A percentile compares a stretch with the other conserved stretches of the same genome.
phyloP scores from a whole-genome alignment of 2,329 filamentous ascomycete genomes.

The Aspergillus sp. region DNA sequence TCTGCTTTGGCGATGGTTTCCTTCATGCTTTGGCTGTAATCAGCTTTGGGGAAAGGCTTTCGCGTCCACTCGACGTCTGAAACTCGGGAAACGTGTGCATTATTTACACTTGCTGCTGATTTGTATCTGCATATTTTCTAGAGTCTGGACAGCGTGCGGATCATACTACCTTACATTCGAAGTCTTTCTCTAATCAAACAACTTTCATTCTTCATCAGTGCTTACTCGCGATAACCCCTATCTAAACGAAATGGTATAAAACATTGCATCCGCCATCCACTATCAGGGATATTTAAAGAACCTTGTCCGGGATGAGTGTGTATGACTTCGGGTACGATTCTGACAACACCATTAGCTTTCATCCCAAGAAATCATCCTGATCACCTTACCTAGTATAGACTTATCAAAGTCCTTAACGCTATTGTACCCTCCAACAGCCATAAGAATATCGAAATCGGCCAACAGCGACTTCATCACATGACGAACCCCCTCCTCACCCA shows the following conservation, averaged over 20 bases:
- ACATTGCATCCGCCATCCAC: not conserved
- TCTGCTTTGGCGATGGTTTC: slow-evolving; percentile 19
- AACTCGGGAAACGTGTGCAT: not conserved
- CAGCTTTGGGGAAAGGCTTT: not conserved
- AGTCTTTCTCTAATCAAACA: slow-evolving; percentile 8
- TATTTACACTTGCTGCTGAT: not conserved
- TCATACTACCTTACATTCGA: not conserved
- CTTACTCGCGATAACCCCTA: not conserved
- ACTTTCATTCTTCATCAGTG: not conserved
- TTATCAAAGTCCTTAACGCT: slow-evolving; percentile 56
- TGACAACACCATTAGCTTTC: slow-evolving; percentile 17
- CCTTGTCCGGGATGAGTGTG: slow-evolving; percentile 40
- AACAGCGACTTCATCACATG: slow-evolving; percentile 65
- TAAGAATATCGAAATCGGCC: slow-evolving; percentile 63
- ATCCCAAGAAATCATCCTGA: not conserved
- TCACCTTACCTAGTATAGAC: slow-evolving; percentile 33
- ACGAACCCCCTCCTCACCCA: slow-evolving; percentile 61
- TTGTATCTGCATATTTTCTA: not conserved
- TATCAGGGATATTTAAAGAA: slow-evolving; percentile 13
- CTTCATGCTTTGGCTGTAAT: slow-evolving; percentile 18
- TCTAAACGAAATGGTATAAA: not conserved
- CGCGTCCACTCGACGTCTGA: not conserved
- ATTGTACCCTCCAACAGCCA: slow-evolving; percentile 61
- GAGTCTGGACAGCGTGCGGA: not conserved
- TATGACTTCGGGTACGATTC: slow-evolving; percentile 49